Conservation (phyloP, 75 land plant genomes). For the Picea sitchensis region DNA sequence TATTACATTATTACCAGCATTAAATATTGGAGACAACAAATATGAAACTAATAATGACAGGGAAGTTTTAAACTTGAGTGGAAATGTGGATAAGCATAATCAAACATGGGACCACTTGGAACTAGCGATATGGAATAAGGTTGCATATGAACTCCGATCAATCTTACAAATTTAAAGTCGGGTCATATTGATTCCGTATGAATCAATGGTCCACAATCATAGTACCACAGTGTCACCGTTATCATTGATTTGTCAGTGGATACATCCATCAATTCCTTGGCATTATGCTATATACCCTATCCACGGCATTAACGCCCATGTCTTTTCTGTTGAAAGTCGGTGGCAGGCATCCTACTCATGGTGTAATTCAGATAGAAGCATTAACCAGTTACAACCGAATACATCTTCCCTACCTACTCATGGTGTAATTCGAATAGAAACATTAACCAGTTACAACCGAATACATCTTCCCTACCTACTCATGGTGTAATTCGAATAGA, state of each 20-base stretch:
- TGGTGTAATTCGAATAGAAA: too few species aligned
- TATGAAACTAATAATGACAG: not conserved
- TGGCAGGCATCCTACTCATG: not conserved
- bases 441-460: too few species aligned
- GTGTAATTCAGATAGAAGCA: too few species aligned
- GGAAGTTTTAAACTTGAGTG: not conserved
- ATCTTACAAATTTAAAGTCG: not conserved
- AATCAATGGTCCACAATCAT: slow-evolving; percentile 2
- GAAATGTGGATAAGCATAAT: too few species aligned
- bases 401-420: too few species aligned
- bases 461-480: too few species aligned
- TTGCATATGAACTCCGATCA: not conserved
- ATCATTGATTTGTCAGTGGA: not conserved
- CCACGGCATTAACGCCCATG: not conserved
- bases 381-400: too few species aligned
- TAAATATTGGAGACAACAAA: not conserved
- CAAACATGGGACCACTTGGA: not conserved
- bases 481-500: too few species aligned
- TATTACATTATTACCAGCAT: too few species aligned
- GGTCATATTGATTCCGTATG: slow-evolving; percentile 7
- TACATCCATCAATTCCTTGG: not conserved
- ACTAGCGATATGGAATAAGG: not conserved
- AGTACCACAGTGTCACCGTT: not conserved
- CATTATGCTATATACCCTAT: not conserved
- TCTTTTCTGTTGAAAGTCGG: not conserved